Base-by-base conservation (phyloP, 768 basidiomycete species). In the Punctularia strigosozonata region DNA sequence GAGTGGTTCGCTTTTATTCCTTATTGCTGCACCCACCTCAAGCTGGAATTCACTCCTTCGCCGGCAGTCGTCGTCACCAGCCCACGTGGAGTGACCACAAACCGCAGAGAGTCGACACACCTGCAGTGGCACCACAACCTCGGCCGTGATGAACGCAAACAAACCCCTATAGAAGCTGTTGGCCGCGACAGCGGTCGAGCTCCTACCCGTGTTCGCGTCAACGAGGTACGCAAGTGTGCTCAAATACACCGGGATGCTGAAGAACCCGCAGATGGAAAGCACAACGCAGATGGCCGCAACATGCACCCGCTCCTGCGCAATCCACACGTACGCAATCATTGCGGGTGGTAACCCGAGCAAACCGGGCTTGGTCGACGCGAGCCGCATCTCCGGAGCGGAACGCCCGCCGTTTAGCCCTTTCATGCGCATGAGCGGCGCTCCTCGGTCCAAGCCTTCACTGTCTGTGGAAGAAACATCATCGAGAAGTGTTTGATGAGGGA, bases 201-300 rank as follows among this genome's bases (percentile, higher is more conserved):
- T 84, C 21, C 83, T 71, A 6, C 89, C 90, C 5, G 67, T 64
- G 53, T 92, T 95, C 4, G 86, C 75, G 48, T 95, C 89, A 13
- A 91, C 86, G 24, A 91, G 66, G 49, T 90, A 92, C 0, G 89
- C 81, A 21, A 92, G 59, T 0, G 82, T 80, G 36, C 75, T 75
- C 13, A 75, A 59, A 51, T 83, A 81, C 35, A 78, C 73, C n/a
- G n/a, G n/a, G 85, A 86, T 77, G 6, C 75, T 67, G 44, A 79
- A 72, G 50, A 87, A 80, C 12, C 88, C 90, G 14, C 69, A 63
- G 25, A 77, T 49, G 58, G 89, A 84, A 10, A 92, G 64, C 52
- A 76, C 66, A 5, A 84, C 66, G 51, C 84, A 79, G 17, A 88
- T 64, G 0, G 69, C 80, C 1, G 78, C 69, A 28, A 90, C 61